Conservation (phyloP, 2,329 filamentous ascomycete species). For the Phialophora tarda region DNA sequence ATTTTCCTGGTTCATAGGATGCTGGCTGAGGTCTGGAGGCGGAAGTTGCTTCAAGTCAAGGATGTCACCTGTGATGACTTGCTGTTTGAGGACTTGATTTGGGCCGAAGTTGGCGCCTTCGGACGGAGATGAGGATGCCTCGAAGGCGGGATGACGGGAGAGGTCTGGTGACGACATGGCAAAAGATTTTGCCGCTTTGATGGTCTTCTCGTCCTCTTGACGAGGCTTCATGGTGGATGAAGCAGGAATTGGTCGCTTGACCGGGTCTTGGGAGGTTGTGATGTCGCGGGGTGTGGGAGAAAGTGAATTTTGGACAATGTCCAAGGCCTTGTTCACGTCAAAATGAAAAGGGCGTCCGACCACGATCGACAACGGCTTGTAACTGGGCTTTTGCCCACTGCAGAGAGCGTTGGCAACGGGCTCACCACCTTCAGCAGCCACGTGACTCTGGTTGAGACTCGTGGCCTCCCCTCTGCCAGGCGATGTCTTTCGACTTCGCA, state of each 20-base stretch:
- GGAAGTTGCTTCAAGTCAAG: conserved; percentile 28
- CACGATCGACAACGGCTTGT: conserved; percentile 33
- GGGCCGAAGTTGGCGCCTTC: not conserved
- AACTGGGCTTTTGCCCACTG: conserved; percentile 1
- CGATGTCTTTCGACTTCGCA: conserved; percentile 22
- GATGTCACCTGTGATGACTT: conserved; percentile 28
- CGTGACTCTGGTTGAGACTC: conserved; percentile 26
- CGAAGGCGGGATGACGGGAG: not conserved
- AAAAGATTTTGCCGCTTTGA: conserved; percentile 8
- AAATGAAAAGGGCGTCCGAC: conserved; percentile 33
- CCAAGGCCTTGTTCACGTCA: conserved; percentile 29
- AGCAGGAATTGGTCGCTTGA: conserved; percentile 7
- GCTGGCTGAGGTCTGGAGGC: conserved; percentile 34
- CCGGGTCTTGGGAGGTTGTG: conserved; percentile 8
- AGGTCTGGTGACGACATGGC: conserved; percentile 11
- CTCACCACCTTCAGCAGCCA: conserved; percentile 20
- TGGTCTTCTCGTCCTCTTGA: conserved; percentile 27
- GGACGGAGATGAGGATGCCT: conserved; percentile 12
- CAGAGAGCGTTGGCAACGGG: conserved; percentile 7
- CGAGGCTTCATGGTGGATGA: conserved; percentile 5
- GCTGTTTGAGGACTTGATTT: not conserved
- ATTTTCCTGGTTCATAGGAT: conserved; percentile 32
- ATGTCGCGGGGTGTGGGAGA: conserved; percentile 7
- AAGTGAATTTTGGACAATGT: conserved; percentile 26
- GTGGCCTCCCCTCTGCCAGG: conserved; percentile 24